Conservation (phyloP, 306 rosid genomes). For the Rubus parviflorus region DNA sequence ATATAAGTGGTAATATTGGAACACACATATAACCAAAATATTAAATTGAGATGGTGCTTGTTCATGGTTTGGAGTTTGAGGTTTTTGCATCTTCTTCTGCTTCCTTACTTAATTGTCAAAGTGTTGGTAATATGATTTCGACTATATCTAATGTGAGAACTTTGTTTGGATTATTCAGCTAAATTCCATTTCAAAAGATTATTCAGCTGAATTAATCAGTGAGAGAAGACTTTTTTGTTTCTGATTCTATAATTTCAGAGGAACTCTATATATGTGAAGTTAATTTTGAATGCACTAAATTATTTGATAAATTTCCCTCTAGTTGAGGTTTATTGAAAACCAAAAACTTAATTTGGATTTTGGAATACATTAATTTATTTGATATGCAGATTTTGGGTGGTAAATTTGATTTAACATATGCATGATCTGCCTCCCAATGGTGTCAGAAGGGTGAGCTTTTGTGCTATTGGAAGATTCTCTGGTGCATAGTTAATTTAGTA, state of each 20-base stretch:
- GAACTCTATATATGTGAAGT: not conserved
- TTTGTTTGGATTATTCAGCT: not conserved
- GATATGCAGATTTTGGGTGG: not conserved
- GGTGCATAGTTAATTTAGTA: not conserved
- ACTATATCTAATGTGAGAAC: not conserved
- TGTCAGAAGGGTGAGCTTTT: not conserved
- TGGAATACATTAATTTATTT: not conserved
- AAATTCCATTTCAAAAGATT: not conserved
- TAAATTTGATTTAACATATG: not conserved
- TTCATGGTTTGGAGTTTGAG: not conserved
- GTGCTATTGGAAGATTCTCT: not conserved
- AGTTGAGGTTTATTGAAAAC: not conserved
- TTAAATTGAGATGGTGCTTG: not conserved
- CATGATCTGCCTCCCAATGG: not conserved
- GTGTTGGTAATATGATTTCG: not conserved
- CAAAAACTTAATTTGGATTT: not conserved
- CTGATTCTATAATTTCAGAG: not conserved
- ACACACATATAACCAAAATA: not conserved
- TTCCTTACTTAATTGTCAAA: not conserved
- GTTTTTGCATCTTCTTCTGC: not conserved
- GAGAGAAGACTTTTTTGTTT: not conserved
- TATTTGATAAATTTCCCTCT: not conserved
- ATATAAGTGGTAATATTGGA: not conserved
- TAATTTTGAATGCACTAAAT: not conserved
- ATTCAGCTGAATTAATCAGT: not conserved